Conservation (phyloP, 176 grass and related monocot species). For the Ensete ventricosum region DNA sequence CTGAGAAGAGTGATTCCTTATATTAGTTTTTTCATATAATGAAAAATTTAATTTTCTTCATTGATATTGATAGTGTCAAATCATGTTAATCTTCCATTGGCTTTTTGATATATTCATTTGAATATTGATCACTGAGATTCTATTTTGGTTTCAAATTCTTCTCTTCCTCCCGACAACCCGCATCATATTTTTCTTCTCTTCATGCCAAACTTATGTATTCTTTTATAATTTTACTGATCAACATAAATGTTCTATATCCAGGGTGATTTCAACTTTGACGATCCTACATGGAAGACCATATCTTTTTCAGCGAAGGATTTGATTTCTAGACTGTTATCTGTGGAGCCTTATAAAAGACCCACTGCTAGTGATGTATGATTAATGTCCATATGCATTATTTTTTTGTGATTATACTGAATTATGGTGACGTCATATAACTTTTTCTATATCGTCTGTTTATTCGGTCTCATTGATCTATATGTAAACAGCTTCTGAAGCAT, state of each 20-base stretch:
- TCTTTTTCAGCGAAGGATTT: slow-evolving; percentile 55
- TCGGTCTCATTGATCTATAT: slow-evolving; percentile 8
- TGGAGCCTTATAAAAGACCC: slow-evolving; percentile 53
- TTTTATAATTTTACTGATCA: neutral
- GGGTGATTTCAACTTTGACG: slow-evolving; percentile 62
- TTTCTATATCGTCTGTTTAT: neutral
- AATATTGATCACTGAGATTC: too few relatives aligned
- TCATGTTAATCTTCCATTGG: too few relatives aligned
- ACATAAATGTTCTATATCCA: slow-evolving; percentile 7
- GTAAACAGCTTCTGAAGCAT: slow-evolving; percentile 45
- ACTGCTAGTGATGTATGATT: slow-evolving; percentile 44
- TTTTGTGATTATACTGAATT: neutral
- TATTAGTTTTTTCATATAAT: too few relatives aligned
- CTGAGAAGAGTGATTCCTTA: too few relatives aligned
- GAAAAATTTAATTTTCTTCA: too few relatives aligned
- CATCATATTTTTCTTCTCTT: slow-evolving; percentile 10
- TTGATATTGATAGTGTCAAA: too few relatives aligned
- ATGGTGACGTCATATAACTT: neutral
- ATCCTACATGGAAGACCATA: slow-evolving; percentile 57
- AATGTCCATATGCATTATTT: neutral
- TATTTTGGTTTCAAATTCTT: too few relatives aligned
- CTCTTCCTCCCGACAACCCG: too few relatives aligned
- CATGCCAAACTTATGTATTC: neutral
- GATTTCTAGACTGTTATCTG: slow-evolving; percentile 53
- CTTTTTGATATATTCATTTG: too few relatives aligned